A percentile compares a stretch with the other conserved stretches of the same genome.
Conservation (phyloP, 2,329 filamentous ascomycete genomes). For the Pseudophaeomoniella oleicola region DNA sequence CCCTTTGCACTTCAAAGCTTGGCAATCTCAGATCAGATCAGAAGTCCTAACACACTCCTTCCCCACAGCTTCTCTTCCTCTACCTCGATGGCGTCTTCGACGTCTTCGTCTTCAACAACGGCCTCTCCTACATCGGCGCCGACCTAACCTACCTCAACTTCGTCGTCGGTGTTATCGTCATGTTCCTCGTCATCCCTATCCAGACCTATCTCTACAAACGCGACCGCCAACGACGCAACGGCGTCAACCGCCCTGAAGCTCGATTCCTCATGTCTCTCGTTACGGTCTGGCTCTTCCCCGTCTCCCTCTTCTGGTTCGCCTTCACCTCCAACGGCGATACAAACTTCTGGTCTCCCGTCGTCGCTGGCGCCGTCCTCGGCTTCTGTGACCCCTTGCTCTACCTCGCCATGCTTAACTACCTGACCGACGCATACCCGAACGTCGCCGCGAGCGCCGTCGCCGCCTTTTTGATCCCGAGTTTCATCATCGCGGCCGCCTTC, state of each 20-base stretch:
- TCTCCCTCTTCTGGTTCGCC: slow-evolving; percentile 28
- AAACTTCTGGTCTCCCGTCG: slow-evolving; percentile 26
- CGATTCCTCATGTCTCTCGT: slow-evolving; percentile 26
- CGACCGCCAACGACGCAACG: slow-evolving; percentile 20
- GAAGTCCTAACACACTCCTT: background rate
- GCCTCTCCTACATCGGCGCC: slow-evolving; percentile 22
- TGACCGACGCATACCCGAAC: slow-evolving; percentile 27
- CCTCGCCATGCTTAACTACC: slow-evolving; percentile 29
- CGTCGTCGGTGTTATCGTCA: slow-evolving; percentile 25
- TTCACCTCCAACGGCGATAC: slow-evolving; percentile 25
- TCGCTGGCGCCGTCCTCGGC: slow-evolving; percentile 24
- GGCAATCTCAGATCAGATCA: too few species aligned
- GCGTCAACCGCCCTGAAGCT: slow-evolving; percentile 21
- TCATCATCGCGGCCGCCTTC: slow-evolving; percentile 24
- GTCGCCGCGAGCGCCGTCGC: slow-evolving; percentile 27
- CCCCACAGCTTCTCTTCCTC: slow-evolving; percentile 21
- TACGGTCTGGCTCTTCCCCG: slow-evolving; percentile 28
- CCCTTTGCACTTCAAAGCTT: background rate
- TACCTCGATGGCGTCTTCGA: slow-evolving; percentile 29
- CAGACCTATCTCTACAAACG: slow-evolving; percentile 27
- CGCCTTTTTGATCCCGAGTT: slow-evolving; percentile 29
- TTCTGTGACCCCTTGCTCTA: slow-evolving; percentile 28
- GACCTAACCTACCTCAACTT: slow-evolving; percentile 29
- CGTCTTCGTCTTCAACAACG: slow-evolving; percentile 25
- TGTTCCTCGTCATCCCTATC: slow-evolving; percentile 26